Evolutionary conservation across 768 basidiomycete genomes (phyloP).

Genomic region (Boletales sp.): DNA sequence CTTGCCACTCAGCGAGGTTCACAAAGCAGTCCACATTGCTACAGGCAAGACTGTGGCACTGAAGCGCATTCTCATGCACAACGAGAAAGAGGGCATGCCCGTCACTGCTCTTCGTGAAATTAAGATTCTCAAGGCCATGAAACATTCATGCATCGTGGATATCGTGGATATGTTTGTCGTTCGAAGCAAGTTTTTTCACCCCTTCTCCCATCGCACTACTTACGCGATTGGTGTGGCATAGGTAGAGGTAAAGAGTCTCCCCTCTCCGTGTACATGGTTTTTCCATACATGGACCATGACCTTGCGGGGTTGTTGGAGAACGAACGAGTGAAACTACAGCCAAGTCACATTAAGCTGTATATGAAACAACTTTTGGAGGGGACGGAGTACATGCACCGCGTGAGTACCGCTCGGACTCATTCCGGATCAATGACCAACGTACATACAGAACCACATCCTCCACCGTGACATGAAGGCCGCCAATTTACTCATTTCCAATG

Average conservation of each 20-base stretch:
- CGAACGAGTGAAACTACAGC: conserved; percentile 76
- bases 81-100: conserved; percentile 95
- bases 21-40: conserved; percentile 71
- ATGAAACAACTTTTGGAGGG: conserved; percentile 97
- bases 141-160: conserved; percentile 82
- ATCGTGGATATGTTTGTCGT: conserved; percentile 93
- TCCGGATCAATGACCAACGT: conserved; percentile 5
- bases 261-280: conserved; percentile 95
- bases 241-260: conserved; percentile 58
- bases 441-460: conserved; percentile 81
- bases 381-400: conserved; percentile 92
- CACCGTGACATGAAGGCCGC: conserved; percentile 99
- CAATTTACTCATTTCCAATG: conserved; percentile 89
- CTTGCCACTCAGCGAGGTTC: conserved; percentile 65
- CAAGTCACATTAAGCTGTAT: conserved; percentile 90
- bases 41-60: conserved; percentile 72
- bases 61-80: conserved; percentile 95
- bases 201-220: not conserved
- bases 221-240: conserved; percentile 3
- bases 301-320: conserved; percentile 93
- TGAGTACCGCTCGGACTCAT: conserved; percentile 39
- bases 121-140: conserved; percentile 88
- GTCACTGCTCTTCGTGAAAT: conserved; percentile 97
- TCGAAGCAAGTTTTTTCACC: conserved; percentile 47
- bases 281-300: conserved; percentile 99